Conservation (phyloP, 179 eudicot species). For the Amaranthus tricolor region DNA sequence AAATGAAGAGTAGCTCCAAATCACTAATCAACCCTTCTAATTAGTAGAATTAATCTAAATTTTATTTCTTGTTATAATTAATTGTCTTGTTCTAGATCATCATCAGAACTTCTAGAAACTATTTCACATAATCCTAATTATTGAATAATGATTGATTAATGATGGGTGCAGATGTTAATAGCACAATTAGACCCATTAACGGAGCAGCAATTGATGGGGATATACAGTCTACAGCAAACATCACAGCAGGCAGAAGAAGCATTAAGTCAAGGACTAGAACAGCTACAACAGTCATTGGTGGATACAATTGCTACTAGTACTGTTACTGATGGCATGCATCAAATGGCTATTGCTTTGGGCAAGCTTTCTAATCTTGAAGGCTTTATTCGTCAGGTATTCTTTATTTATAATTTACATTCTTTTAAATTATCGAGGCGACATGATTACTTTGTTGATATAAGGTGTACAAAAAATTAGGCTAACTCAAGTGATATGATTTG, state of each 20-base stretch:
- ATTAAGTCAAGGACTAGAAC: conserved; percentile 77
- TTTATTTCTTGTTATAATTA: neutral
- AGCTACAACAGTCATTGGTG: conserved; percentile 76
- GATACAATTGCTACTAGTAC: conserved; percentile 59
- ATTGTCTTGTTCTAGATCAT: neutral
- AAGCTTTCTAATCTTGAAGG: conserved; percentile 95
- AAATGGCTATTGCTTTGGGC: conserved; percentile 89
- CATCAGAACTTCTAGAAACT: neutral
- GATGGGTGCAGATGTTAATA: conserved; percentile 53
- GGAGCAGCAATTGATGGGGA: conserved; percentile 89
- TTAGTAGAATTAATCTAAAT: neutral
- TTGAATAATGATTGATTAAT: neutral
- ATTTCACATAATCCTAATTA: neutral
- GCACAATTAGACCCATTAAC: conserved; percentile 80
- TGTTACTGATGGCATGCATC: conserved; percentile 71
- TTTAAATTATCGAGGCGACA: neutral
- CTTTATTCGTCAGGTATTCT: conserved; percentile 81
- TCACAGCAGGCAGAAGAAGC: conserved; percentile 98
- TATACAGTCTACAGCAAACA: conserved; percentile 78
- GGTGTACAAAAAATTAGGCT: too few species aligned
- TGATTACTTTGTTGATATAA: too few species aligned
- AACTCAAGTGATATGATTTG: too few species aligned
- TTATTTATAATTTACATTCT: too few species aligned
- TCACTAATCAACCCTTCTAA: conserved; percentile 9
- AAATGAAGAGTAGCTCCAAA: neutral